Conservation (phyloP, 306 rosid species). For the Pterocarpus santalinus region DNA sequence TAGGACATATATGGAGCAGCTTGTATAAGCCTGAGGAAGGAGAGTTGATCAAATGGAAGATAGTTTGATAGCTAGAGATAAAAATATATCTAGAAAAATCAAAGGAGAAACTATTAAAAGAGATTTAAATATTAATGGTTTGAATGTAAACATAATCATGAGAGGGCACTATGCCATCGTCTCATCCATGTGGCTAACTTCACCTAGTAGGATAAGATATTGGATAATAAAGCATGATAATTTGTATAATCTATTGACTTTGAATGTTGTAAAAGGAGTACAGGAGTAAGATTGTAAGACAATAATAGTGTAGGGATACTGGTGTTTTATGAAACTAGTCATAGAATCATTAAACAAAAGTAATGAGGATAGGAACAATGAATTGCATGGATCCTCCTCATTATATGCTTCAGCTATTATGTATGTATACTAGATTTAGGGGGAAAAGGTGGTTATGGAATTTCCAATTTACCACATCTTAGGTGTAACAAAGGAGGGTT, state of each 20-base stretch:
- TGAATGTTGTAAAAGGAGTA: constrained; percentile 5
- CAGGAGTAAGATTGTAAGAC: neutral
- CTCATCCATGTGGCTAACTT: too few species aligned
- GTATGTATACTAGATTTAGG: neutral
- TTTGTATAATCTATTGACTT: constrained; percentile 9
- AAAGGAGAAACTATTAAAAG: too few species aligned
- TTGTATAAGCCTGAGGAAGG: too few species aligned
- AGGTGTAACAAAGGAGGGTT: neutral
- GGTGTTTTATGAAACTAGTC: constrained; percentile 23
- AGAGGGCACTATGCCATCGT: too few species aligned
- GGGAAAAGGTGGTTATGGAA: neutral
- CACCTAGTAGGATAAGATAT: neutral
- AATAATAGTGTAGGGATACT: neutral
- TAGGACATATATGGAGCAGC: too few species aligned
- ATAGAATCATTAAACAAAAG: constrained; percentile 2
- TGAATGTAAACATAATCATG: too few species aligned
- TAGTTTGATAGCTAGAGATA: too few species aligned
- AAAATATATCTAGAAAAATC: too few species aligned
- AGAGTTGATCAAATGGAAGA: too few species aligned
- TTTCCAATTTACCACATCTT: neutral
- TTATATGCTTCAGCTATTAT: constrained; percentile 1
- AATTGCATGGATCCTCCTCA: neutral
- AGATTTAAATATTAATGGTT: too few species aligned
- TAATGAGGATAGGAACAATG: constrained; percentile 1
- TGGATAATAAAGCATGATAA: neutral